These are phyloP conservation scores for Vitellaria paradoxa DNA, from an alignment of 179 eudicot genomes.

Conservation along the genomic window DNA sequence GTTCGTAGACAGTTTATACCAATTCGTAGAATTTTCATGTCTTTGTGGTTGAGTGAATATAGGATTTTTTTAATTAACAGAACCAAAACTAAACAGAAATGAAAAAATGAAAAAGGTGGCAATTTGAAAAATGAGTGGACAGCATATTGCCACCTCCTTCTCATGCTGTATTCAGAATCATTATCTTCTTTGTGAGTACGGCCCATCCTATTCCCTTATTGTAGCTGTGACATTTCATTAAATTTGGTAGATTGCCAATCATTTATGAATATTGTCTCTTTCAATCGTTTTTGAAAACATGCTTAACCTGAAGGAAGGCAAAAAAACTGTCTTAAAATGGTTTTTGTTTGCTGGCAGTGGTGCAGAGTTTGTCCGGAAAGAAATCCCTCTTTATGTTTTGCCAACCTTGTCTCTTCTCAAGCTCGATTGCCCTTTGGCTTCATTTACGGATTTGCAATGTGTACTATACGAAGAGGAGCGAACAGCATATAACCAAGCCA, in stretches of 20 bases:
- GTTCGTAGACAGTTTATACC: no score
- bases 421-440: slow-evolving; percentile 76
- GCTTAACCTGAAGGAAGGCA: no score
- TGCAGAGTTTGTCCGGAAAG: slow-evolving; percentile 86
- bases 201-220: background rate
- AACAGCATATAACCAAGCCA: slow-evolving; percentile 85
- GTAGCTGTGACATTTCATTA: background rate
- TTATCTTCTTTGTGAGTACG: background rate
- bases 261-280: background rate
- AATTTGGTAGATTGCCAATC: slow-evolving; percentile 6
- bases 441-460: slow-evolving; percentile 76
- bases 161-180: background rate
- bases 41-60: no score
- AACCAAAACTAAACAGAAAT: no score
- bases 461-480: slow-evolving; percentile 84
- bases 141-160: background rate
- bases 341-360: slow-evolving; percentile 60
- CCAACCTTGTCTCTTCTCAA: slow-evolving; percentile 71
- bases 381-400: slow-evolving; percentile 79
- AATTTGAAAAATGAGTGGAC: no score
- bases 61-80: no score
- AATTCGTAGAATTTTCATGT: no score
- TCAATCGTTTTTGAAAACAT: background rate
- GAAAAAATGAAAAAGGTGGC: no score
- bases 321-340: background rate